Conservation (phyloP, 2,329 filamentous ascomycete species). For the Trichoderma aggressivum region DNA sequence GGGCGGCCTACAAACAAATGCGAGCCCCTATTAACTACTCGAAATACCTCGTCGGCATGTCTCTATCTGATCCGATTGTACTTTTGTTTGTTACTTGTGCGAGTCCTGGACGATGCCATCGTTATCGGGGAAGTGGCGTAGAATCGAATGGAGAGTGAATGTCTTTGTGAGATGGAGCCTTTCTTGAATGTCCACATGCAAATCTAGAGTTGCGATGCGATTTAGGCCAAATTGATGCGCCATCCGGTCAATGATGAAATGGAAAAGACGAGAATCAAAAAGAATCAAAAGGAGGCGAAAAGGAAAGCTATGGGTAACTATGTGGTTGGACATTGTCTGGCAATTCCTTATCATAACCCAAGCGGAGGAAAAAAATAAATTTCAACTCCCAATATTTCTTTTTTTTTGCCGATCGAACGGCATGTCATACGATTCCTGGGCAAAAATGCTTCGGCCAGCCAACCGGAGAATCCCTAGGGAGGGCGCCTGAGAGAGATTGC, state of each 20-base stretch:
- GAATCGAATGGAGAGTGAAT: not conserved
- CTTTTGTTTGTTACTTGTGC: not conserved
- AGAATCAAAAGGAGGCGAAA: not conserved
- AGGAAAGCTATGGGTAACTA: not conserved
- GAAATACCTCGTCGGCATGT: not conserved
- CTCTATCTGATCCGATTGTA: not conserved
- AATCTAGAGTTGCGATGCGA: not conserved
- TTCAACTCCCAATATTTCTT: not conserved
- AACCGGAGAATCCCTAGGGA: not conserved
- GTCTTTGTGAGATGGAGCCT: not conserved
- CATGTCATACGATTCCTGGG: slow-evolving; percentile 8
- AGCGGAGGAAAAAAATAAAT: not conserved
- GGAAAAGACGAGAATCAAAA: no score
- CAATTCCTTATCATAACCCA: not conserved
- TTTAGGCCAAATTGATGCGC: not conserved
- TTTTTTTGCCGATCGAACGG: not conserved
- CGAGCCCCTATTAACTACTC: not conserved
- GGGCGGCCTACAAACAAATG: not conserved
- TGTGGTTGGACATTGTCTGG: not conserved
- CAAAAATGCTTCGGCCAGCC: not conserved
- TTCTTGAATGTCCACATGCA: not conserved
- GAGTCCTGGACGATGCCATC: not conserved
- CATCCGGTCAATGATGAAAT: not conserved
- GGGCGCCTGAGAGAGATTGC: not conserved
- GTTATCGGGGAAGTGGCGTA: not conserved